Base-by-base conservation (phyloP, 2,329 filamentous ascomycete genomes). In the Penicillium corylophilum region DNA sequence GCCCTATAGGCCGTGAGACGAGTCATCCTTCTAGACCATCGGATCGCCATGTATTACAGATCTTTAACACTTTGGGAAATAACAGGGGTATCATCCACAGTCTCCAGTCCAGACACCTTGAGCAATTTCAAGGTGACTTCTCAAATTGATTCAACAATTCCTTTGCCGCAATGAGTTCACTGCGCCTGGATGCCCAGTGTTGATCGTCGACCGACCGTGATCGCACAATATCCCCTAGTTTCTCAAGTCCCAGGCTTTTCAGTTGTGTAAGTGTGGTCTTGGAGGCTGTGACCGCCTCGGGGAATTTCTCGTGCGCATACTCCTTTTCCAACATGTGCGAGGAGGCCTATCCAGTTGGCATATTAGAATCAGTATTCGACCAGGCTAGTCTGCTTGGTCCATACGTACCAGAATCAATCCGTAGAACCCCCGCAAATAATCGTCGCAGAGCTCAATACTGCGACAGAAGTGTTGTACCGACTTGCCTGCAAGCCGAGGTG, bases 401-500 rank as follows among this genome's bases (percentile, higher is more conserved):
- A 28, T 18, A 60, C 82, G 64, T 72, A 91, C 87, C 71, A 92
- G 71, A 70, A 93, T 94, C 53, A 99, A 76, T 6, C 94, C 94
- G 71, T 96, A 97, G 70, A 91, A 95, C 1, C 92, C 94, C 55
- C 94, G 85, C 55, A 97, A 73, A 69, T 96, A 97, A 68, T 91
- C 86, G 63, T 96, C 89, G 66, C 94, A 97, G 46, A 99, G 82
- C 74, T 99, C 94, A 59, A 97, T 84, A 65, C 91, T 94, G 63
- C 94, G 84, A 68, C 88, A 89, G 73, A 95, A 97, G 59, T 92
- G 84, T 67, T 90, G 89, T 48, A 96, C 72, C 5, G 90, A 86
- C 67, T 92, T 88, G 39, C 82, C 78, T 48, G 94, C 75, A 62
- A 83, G 77, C 67, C 80, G 74, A 51, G 70, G 50, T 39, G 69